These are phyloP conservation scores for Senna siamea DNA, from an alignment of 306 rosid genomes.

Conservation along the genomic window DNA sequence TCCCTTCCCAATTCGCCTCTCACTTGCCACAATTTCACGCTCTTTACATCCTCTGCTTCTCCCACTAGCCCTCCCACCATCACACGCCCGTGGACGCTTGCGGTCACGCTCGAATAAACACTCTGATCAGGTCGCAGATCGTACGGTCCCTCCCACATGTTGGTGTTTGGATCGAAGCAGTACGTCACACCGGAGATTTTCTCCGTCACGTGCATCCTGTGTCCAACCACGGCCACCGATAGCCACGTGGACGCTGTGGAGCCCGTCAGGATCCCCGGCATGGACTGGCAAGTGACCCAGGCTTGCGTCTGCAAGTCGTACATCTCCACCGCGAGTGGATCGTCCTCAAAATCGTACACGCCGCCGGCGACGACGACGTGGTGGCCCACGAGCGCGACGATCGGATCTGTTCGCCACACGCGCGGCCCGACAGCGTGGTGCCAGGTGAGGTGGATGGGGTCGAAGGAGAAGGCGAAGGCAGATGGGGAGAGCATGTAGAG, in stretches of 20 bases:
- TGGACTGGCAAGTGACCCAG: conserved; percentile 55
- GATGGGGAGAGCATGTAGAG: conserved; percentile 64
- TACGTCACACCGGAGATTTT: conserved; percentile 54
- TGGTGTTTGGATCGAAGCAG: conserved; percentile 49
- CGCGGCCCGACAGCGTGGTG: conserved; percentile 45
- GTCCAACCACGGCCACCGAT: conserved; percentile 50
- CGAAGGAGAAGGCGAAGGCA: conserved; percentile 60
- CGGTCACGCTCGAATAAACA: conserved; percentile 40
- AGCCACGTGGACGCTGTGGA: conserved; percentile 63
- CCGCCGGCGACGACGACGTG: conserved; percentile 59
- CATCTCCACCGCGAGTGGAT: conserved; percentile 67
- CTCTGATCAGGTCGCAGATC: conserved; percentile 42
- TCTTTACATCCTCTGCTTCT: conserved; percentile 38
- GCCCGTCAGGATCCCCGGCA: conserved; percentile 59
- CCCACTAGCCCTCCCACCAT: conserved; percentile 61
- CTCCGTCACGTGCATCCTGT: conserved; percentile 54
- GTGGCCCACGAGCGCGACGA: conserved; percentile 53
- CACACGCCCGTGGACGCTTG: conserved; percentile 38
- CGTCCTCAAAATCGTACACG: conserved; percentile 60
- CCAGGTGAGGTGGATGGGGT: conserved; percentile 66
- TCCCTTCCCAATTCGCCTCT: conserved; percentile 43
- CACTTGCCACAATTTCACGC: conserved; percentile 61
- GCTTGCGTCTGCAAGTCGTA: conserved; percentile 40
- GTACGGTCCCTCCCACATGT: conserved; percentile 67
- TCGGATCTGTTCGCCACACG: conserved; percentile 67